Base-by-base conservation (phyloP, 306 rosid species). In the Casuarina glauca region DNA sequence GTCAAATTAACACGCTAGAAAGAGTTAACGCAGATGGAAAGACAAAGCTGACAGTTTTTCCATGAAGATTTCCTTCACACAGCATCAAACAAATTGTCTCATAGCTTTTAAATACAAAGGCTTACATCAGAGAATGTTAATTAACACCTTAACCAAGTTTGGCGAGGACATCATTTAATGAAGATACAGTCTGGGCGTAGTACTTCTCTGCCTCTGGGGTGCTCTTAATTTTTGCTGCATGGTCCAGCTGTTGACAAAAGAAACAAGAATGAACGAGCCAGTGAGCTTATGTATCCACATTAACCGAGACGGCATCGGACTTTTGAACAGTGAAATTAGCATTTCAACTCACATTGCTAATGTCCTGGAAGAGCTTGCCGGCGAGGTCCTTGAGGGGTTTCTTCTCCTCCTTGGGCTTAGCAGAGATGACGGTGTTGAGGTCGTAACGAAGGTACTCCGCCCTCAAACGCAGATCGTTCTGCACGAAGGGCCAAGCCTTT, bases 401-500 rank as follows among this genome's bases (percentile, higher is more conserved):
- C 87, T 91, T 96, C 91, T 96, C 80, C 4, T 79, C 93, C 81
- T 91, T 93, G 64, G 99, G 75, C 86, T 87, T 93, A 55, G 98
- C 66, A 52, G 97, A 64, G 49, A 93, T 88, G 70, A 96, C 74
- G 43, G 98, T 96, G 69, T 88, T 93, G 36, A 96, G 98, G 41
- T 96, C 99, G 81, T 51, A 96, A 1, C 99, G 88, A 67, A 96
- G 99, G 75, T 93, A 96, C 51, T 41, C 74, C 0, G 97, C 91
- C 64, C 44, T 84, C 72, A 90, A 89, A 57, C 99, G 96, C 58
- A 96, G 91, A 74, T 96, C 99, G 53, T 86, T 93, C 85, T 91
- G 93, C 73, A 96, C 97, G 58, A 49, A 93, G 4, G 99, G 97
- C 99, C 99, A 96, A 5, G 97, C 98, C 87, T 96, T 96, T 88